A percentile compares a stretch with the other conserved stretches of the same genome.
Conservation (phyloP, 1,284 basidiomycete species). For the Stereum hirsutum region DNA sequence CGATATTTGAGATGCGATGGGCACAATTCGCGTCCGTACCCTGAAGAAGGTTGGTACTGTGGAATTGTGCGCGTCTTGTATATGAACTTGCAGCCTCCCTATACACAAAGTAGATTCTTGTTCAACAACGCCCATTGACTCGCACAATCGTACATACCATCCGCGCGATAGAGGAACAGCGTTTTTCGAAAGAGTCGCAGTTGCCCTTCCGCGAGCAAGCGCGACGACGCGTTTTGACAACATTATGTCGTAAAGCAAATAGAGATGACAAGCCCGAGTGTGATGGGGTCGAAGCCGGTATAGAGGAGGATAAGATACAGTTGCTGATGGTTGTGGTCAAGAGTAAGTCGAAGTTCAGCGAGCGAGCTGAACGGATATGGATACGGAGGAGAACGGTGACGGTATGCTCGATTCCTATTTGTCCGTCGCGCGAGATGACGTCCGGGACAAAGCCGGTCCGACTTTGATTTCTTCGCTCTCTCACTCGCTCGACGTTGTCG, state of each 20-base stretch:
- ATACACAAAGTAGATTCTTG: constrained; percentile 2
- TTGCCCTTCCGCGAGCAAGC: constrained; percentile 54
- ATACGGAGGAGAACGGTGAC: too few relatives aligned
- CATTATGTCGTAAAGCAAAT: too few relatives aligned
- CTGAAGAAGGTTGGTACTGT: constrained; percentile 57
- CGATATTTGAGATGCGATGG: neutral
- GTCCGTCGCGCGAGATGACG: too few relatives aligned
- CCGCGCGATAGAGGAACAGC: constrained; percentile 32
- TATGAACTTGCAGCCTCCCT: constrained; percentile 40
- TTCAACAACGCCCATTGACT: neutral
- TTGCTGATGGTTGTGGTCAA: too few relatives aligned
- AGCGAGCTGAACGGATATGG: too few relatives aligned
- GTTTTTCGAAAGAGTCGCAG: constrained; percentile 29
- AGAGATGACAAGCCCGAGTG: constrained; percentile 1
- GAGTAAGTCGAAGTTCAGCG: too few relatives aligned
- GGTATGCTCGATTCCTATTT: too few relatives aligned
- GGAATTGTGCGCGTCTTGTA: constrained; percentile 50
- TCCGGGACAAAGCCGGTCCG: too few relatives aligned
- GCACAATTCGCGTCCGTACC: constrained; percentile 34
- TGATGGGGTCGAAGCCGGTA: neutral
- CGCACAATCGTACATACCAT: constrained; percentile 32
- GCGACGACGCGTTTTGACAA: constrained; percentile 64
- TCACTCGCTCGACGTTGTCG: too few relatives aligned
- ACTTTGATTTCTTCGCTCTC: too few relatives aligned
- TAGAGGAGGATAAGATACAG: neutral